These are phyloP conservation scores for Lecanicillium sp. DNA, from an alignment of 2,329 filamentous ascomycete genomes.

Conservation along the genomic window DNA sequence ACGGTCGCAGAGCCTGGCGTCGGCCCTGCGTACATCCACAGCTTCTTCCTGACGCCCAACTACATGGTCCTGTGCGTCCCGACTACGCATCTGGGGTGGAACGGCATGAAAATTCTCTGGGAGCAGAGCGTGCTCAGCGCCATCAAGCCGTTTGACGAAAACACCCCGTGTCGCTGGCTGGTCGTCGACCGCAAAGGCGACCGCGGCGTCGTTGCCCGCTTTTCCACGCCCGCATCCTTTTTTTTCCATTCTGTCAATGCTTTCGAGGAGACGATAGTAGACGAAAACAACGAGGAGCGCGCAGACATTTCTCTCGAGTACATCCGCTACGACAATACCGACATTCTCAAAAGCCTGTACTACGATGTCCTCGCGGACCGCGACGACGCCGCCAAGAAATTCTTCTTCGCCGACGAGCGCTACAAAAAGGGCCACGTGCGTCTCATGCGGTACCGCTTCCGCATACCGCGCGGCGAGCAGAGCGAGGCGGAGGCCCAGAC, in stretches of 20 bases:
- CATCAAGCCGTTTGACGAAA: conserved; percentile 56
- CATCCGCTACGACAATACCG: conserved; percentile 55
- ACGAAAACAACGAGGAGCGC: conserved; percentile 24
- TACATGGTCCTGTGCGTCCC: conserved; percentile 71
- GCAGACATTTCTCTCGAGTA: conserved; percentile 59
- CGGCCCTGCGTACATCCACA: conserved; percentile 71
- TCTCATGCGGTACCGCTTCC: conserved; percentile 40
- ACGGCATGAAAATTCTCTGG: conserved; percentile 57
- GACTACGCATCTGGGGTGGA: conserved; percentile 51
- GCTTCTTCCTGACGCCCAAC: conserved; percentile 65
- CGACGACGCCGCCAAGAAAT: conserved; percentile 38
- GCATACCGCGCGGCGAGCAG: conserved; percentile 23
- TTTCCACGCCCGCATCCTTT: conserved; percentile 63
- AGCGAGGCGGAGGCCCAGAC: conserved; percentile 15
- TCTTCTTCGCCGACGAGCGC: conserved; percentile 36
- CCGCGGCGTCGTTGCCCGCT: conserved; percentile 62
- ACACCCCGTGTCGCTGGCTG: conserved; percentile 59
- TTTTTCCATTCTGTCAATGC: conserved; percentile 77
- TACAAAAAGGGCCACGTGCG: conserved; percentile 30
- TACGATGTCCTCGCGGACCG: conserved; percentile 59
- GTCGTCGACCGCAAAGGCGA: conserved; percentile 61
- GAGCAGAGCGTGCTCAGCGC: conserved; percentile 62
- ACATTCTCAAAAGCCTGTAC: conserved; percentile 62
- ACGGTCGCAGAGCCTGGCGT: conserved; percentile 47
- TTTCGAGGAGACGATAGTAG: conserved; percentile 53